Evolutionary conservation across 345 rosid species (phyloP), one percentile per base, ranked within the genome.

Genomic region (Brassica nigra): DNA sequence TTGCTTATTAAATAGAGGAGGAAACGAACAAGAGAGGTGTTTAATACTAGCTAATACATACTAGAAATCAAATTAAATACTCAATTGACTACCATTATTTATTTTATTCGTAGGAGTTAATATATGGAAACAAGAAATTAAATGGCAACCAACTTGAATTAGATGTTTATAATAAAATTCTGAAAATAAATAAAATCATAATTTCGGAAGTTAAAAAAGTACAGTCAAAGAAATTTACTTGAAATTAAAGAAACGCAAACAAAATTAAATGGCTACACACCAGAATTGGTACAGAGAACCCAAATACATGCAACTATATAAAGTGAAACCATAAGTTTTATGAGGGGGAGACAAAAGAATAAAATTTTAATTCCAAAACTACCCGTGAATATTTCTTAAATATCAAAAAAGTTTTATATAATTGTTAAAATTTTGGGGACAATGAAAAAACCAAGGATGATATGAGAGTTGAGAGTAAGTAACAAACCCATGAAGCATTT

Each of bases 101-200:
- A 20, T 75, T 80, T 80, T 70, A 86, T 84, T 82, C 86, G 68
- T 81, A 79, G 80, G 86, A 85, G 84, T 90, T 84, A 89, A 81
- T 87, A 80, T 77, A 83, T 84, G 86, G 75, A 84, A 83, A 84
- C 87, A 85, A 89, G 72, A 81, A 83, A 87, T 87, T 90, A 79
- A 90, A 85, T 88, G 79, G 84, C 92, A 86, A 85, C 89, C 86
- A 85, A 87, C 86, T 72, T 75, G 73, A 71, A 80, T 80, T 80
- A 75, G 80, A 76, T 76, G 83, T 71, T 57, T 55, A 65, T 39
- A 44, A 76, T 37, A 69, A 42, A 28, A 62, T 16, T 11, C 36
- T 12, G 67, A 66, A 84, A 71, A 72, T 70, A 85, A 73, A 27
- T 9, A 70, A 76, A 77, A 82, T 86, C 86, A 77, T 87, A 86